Percentiles rank a stretch among this genome's conserved stretches.
These are phyloP conservation scores for Sporothrix luriei DNA, from an alignment of 2,329 filamentous ascomycete species.

Conservation along the genomic window DNA sequence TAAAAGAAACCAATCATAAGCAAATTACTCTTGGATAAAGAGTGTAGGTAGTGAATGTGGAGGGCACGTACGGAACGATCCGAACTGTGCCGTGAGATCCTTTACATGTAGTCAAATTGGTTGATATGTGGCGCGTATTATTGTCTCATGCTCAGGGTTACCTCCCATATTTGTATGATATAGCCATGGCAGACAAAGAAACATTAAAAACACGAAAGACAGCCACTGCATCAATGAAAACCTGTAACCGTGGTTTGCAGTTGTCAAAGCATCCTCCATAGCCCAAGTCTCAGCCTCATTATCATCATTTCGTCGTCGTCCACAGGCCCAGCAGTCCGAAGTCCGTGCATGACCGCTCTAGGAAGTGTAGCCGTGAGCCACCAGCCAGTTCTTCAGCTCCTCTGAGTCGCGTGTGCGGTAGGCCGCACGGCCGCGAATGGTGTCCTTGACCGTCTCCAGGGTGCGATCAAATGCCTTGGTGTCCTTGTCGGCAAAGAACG, in stretches of 20 bases:
- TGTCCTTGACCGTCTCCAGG: conserved; percentile 81
- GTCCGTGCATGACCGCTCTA: not conserved
- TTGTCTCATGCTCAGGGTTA: not conserved
- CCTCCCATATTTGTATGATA: not conserved
- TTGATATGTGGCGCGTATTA: not conserved
- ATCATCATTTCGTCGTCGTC: not conserved
- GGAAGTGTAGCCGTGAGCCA: conserved; percentile 29
- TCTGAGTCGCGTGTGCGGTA: conserved; percentile 78
- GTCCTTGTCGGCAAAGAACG: conserved; percentile 86
- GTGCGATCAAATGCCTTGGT: conserved; percentile 84
- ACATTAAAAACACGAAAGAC: not conserved
- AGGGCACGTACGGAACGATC: no score
- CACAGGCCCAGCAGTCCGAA: not conserved
- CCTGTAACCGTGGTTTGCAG: not conserved
- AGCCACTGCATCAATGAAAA: no score
- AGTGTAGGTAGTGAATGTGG: not conserved
- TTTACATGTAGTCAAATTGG: not conserved
- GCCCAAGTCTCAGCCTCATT: conserved; percentile 5
- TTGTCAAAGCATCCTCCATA: not conserved
- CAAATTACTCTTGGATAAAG: not conserved
- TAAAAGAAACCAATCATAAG: not conserved
- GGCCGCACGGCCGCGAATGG: conserved; percentile 76
- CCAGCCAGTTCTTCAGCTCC: conserved; percentile 62
- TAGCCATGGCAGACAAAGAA: not conserved
- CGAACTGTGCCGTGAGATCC: not conserved